These are phyloP conservation scores for Starmerella tilneyi DNA, from an alignment of 805 yeast genomes.

Conservation along the genomic window DNA sequence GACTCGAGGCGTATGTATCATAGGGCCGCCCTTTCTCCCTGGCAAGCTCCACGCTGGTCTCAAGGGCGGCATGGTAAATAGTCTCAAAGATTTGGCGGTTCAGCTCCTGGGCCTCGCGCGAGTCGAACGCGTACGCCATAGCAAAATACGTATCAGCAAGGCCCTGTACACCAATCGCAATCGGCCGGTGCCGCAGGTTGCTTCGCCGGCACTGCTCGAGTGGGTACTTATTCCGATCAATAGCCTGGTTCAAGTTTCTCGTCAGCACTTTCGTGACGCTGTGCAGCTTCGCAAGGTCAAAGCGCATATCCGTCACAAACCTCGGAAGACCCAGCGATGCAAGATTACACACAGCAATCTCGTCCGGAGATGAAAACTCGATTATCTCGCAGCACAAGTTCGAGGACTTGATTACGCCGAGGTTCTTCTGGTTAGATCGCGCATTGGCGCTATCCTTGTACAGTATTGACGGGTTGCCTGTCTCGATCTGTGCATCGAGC, in stretches of 20 bases:
- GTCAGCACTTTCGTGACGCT: slow-evolving; percentile 60
- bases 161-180: slow-evolving; percentile 93
- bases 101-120: slow-evolving; percentile 56
- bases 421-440: slow-evolving; percentile 77
- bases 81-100: slow-evolving; percentile 85
- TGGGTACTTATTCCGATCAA: slow-evolving; percentile 77
- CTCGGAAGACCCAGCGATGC: slow-evolving; percentile 86
- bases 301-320: slow-evolving; percentile 45
- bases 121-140: slow-evolving; percentile 70
- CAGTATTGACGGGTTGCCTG: slow-evolving; percentile 90
- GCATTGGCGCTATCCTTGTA: slow-evolving; percentile 86
- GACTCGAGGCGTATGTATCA: slow-evolving; percentile 65
- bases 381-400: slow-evolving; percentile 87
- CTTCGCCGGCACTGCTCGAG: slow-evolving; percentile 57
- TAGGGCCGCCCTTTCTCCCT: slow-evolving; percentile 50
- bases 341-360: slow-evolving; percentile 86
- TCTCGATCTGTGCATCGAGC: slow-evolving; percentile 80
- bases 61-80: slow-evolving; percentile 83
- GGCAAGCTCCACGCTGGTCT: slow-evolving; percentile 74
- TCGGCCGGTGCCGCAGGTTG: slow-evolving; percentile 71
- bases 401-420: slow-evolving; percentile 84
- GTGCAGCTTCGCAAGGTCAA: slow-evolving; percentile 63
- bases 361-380: slow-evolving; percentile 76
- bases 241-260: slow-evolving; percentile 64
- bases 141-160: slow-evolving; percentile 75